A percentile compares a stretch with the other conserved stretches of the same genome.
Evolutionary conservation across 2,329 filamentous ascomycete genomes (phyloP).

Genomic region (Verticillium isaacii): DNA sequence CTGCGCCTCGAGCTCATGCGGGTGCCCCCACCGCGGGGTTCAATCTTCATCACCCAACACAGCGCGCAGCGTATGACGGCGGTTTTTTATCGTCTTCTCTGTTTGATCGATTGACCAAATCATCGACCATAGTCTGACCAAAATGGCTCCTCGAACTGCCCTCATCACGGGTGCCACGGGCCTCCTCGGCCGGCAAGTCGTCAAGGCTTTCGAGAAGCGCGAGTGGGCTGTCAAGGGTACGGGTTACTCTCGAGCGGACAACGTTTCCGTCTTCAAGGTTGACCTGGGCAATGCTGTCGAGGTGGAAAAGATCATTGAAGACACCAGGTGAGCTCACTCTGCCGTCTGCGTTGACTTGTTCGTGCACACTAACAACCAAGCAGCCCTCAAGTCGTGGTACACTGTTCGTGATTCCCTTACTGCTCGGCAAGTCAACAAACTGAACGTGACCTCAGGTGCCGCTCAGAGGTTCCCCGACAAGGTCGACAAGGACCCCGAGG

Average conservation of each 20-base stretch:
- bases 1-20: background rate
- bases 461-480: constrained; percentile 86
- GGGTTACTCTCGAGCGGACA: constrained; percentile 69
- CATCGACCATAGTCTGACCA: background rate
- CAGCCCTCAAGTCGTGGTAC: constrained; percentile 73
- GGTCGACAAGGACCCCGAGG: constrained; percentile 74
- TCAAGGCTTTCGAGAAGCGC: constrained; percentile 61
- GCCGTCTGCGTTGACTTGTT: background rate
- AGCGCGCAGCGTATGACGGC: background rate
- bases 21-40: background rate
- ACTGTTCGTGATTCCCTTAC: constrained; percentile 53
- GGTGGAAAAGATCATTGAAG: constrained; percentile 45
- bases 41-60: background rate
- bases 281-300: constrained; percentile 43
- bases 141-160: constrained; percentile 44
- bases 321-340: constrained; percentile 43
- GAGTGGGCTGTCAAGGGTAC: constrained; percentile 70
- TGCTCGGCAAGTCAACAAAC: background rate
- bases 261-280: constrained; percentile 60
- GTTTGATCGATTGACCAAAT: background rate
- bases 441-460: constrained; percentile 51
- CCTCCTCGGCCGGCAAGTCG: constrained; percentile 74
- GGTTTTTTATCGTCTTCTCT: background rate
- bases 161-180: constrained; percentile 83
- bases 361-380: background rate